A percentile compares a stretch with the other conserved stretches of the same genome.
These are phyloP conservation scores for Argentina anserina DNA, from an alignment of 306 rosid species.

Conservation along the genomic window DNA sequence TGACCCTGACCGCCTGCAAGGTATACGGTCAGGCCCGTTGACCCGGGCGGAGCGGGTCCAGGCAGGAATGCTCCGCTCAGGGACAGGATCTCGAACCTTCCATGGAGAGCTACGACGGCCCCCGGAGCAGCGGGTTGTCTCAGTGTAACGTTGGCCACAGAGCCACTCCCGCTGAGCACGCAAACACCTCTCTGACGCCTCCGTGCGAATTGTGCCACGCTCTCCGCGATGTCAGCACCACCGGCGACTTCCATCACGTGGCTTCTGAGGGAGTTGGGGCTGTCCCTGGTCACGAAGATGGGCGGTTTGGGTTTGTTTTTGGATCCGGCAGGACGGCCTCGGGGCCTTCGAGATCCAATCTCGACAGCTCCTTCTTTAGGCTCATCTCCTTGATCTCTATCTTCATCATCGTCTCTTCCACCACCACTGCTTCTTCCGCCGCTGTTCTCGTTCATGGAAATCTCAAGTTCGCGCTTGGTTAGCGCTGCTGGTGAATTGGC, in stretches of 20 bases:
- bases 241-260: constrained; percentile 88
- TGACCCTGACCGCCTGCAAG: constrained; percentile 86
- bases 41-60: constrained; percentile 85
- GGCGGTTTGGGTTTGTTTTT: constrained; percentile 96
- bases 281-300: constrained; percentile 77
- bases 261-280: constrained; percentile 86
- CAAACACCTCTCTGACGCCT: constrained; percentile 93
- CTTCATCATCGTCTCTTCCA: constrained; percentile 44
- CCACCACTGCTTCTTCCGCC: constrained; percentile 26
- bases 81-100: constrained; percentile 86
- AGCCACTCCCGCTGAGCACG: constrained; percentile 88
- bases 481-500: constrained; percentile 44
- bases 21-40: constrained; percentile 80
- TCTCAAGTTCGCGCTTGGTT: constrained; percentile 51
- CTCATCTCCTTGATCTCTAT: constrained; percentile 52
- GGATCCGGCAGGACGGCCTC: constrained; percentile 95
- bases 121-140: constrained; percentile 82
- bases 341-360: constrained; percentile 63
- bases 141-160: constrained; percentile 80
- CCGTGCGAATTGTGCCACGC: constrained; percentile 76
- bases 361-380: constrained; percentile 85
- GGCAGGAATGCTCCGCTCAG: constrained; percentile 82
- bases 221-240: constrained; percentile 83
- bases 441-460: constrained; percentile 48
- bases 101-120: constrained; percentile 78